These are phyloP conservation scores for Rutstroemia sp. DNA, from an alignment of 2,329 filamentous ascomycete genomes.

Conservation along the genomic window DNA sequence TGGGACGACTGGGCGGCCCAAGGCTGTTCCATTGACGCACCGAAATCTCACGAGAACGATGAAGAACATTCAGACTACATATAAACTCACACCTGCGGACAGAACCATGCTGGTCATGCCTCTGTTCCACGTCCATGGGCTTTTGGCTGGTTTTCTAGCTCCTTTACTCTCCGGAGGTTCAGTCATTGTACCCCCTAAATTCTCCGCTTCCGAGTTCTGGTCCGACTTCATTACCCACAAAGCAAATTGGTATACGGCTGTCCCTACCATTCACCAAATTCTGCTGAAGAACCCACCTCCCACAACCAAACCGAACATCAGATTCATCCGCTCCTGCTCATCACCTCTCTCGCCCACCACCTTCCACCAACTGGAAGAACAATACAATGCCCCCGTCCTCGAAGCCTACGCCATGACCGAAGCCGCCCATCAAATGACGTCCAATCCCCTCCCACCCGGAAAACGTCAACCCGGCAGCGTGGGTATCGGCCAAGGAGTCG, in stretches of 20 bases:
- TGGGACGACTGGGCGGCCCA: conserved; percentile 77
- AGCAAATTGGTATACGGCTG: conserved; percentile 88
- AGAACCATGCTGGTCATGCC: conserved; percentile 86
- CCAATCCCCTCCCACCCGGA: conserved; percentile 61
- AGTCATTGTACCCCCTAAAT: conserved; percentile 69
- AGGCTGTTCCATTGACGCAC: conserved; percentile 77
- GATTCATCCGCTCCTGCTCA: conserved; percentile 84
- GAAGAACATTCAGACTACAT: conserved; percentile 74
- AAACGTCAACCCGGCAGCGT: conserved; percentile 77
- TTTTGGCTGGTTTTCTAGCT: conserved; percentile 74
- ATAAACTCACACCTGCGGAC: conserved; percentile 61
- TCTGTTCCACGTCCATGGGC: conserved; percentile 84
- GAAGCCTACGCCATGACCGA: conserved; percentile 94
- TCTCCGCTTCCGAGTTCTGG: conserved; percentile 83
- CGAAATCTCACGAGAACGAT: conserved; percentile 75
- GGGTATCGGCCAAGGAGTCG: conserved; percentile 75
- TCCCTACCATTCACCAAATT: conserved; percentile 90
- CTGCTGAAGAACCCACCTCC: conserved; percentile 68
- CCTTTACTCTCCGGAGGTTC: conserved; percentile 70
- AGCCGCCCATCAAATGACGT: conserved; percentile 79
- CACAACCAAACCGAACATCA: conserved; percentile 60
- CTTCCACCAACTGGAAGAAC: conserved; percentile 70
- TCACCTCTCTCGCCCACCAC: conserved; percentile 75
- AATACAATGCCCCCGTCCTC: conserved; percentile 71
- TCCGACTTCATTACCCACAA: conserved; percentile 62